phyloP scores from a whole-genome alignment of 2,329 filamentous ascomycete species.

The Ceratocystiopsis brevicomis region DNA sequence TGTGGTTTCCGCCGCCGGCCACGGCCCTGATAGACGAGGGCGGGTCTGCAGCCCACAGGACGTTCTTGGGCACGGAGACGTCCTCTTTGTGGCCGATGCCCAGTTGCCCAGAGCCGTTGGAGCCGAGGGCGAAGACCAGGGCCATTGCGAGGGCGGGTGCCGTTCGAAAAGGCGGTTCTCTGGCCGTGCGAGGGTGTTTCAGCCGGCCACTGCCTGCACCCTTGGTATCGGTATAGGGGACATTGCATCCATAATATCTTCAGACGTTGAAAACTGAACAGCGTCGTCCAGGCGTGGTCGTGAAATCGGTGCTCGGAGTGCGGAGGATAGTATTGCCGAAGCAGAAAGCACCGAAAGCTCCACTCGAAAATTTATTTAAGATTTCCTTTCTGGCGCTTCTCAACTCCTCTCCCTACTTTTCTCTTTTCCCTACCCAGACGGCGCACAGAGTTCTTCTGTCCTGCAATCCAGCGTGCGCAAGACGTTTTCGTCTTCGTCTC shows the following conservation, averaged over 20 bases:
- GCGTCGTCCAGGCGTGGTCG: no score
- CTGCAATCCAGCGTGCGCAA: no score
- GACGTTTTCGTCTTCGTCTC: no score
- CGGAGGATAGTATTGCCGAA: no score
- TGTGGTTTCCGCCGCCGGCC: constrained; percentile 69
- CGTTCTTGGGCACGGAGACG: constrained; percentile 44
- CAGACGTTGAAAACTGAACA: no score
- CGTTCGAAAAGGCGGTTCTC: background rate
- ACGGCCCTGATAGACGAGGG: constrained; percentile 20
- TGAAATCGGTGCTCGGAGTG: background rate
- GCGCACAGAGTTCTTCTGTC: background rate
- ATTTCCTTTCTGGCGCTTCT: background rate
- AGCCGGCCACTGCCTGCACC: background rate
- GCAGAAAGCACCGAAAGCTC: background rate
- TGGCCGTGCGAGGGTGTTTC: background rate
- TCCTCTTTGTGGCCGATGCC: constrained; percentile 54
- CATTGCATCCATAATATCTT: no score
- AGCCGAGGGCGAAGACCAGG: constrained; percentile 50
- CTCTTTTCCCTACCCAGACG: background rate
- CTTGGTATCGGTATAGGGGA: no score
- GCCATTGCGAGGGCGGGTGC: constrained; percentile 19
- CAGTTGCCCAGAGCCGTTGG: constrained; percentile 59
- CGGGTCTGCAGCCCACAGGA: constrained; percentile 30
- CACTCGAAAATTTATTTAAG: no score
- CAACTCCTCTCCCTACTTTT: background rate